Conservation (phyloP, 208 protist species). For the Crithidia brevicula region DNA sequence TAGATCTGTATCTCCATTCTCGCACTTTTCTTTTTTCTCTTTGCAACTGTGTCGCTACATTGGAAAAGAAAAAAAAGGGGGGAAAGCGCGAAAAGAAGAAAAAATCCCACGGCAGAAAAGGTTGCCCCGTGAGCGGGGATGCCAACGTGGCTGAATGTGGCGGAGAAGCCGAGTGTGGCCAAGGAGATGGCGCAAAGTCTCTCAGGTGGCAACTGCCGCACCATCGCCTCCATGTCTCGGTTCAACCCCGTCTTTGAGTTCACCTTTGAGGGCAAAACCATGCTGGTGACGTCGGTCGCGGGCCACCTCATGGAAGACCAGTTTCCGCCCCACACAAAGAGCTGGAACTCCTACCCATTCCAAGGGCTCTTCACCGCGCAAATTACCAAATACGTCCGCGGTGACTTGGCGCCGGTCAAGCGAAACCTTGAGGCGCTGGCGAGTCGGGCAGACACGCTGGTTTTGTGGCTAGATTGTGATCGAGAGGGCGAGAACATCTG, state of each 20-base stretch:
- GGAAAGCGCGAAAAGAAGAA: too few species aligned
- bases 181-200: conserved; percentile 87
- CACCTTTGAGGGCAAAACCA: conserved; percentile 68
- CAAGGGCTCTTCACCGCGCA: conserved; percentile 87
- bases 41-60: too few species aligned
- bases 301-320: conserved; percentile 97
- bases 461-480: conserved; percentile 97
- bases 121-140: too few species aligned
- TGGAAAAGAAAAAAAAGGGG: too few species aligned
- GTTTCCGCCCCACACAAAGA: conserved; percentile 78
- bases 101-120: too few species aligned
- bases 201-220: conserved; percentile 57
- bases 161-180: conserved; percentile 96
- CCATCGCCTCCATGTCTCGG: conserved; percentile 48
- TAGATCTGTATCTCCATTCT: too few species aligned
- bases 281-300: conserved; percentile 97
- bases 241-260: conserved; percentile 91
- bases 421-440: conserved; percentile 78
- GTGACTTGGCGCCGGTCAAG: conserved; percentile 77
- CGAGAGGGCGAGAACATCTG: conserved; percentile 98
- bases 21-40: conserved; percentile 17
- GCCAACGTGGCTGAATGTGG: conserved; percentile 92
- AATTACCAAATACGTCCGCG: conserved; percentile 80
- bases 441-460: conserved; percentile 71
- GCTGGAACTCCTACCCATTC: conserved; percentile 91